Evolutionary conservation across 176 grass and related monocot species (phyloP).

Genomic region (Paspalum notatum): DNA sequence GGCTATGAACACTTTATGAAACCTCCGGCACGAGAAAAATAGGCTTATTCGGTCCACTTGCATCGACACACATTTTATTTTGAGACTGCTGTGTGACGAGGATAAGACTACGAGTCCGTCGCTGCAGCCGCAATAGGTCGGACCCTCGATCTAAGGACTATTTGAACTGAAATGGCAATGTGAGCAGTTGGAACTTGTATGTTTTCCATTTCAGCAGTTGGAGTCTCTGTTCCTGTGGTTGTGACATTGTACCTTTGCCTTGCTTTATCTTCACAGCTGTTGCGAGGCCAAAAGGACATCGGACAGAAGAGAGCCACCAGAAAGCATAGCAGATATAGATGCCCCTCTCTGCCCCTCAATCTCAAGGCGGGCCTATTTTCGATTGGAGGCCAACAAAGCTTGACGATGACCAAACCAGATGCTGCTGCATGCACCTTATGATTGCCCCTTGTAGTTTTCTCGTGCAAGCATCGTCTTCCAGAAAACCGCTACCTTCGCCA

Average conservation of each 20-base stretch:
- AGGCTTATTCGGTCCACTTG: neutral
- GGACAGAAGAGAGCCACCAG: constrained; percentile 45
- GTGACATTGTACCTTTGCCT: constrained; percentile 48
- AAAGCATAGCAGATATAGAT: constrained; percentile 49
- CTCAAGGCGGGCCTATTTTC: constrained; percentile 25
- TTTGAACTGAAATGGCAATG: neutral
- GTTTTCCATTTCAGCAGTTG: constrained; percentile 30
- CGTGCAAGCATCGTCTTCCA: neutral
- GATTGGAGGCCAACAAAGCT: constrained; percentile 46
- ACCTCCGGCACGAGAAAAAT: neutral
- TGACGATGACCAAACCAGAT: constrained; percentile 36
- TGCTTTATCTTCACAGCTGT: constrained; percentile 53
- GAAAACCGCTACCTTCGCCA: neutral
- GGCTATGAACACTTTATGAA: neutral
- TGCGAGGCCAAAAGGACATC: constrained; percentile 27
- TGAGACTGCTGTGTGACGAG: neutral
- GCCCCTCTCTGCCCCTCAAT: neutral
- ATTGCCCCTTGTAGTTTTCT: constrained; percentile 25
- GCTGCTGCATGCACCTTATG: constrained; percentile 35
- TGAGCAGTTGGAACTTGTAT: neutral
- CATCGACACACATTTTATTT: neutral
- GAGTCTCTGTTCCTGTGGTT: constrained; percentile 28
- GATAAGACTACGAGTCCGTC: neutral
- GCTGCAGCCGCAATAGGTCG: neutral
- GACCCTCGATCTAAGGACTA: neutral